These are phyloP conservation scores for Chrysanthemum makinoi DNA, from an alignment of 129 eudicot species.

Conservation along the genomic window DNA sequence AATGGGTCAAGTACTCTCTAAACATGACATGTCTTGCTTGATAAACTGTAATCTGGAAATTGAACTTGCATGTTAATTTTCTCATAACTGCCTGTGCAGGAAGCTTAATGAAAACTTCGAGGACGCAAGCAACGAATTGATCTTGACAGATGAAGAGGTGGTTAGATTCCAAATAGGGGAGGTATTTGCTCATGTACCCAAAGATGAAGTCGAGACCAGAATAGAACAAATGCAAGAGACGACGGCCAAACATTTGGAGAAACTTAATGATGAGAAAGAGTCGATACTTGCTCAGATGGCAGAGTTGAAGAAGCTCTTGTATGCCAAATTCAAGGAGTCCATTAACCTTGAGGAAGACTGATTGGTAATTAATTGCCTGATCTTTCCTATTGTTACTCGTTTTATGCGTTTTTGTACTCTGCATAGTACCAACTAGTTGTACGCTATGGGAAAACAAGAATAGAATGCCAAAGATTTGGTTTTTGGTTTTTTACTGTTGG, in stretches of 20 bases:
- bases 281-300: slow-evolving; percentile 79
- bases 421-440: not conserved
- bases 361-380: not conserved
- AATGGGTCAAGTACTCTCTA: too few species aligned
- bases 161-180: slow-evolving; percentile 97
- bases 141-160: slow-evolving; percentile 85
- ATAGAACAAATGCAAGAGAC: slow-evolving; percentile 74
- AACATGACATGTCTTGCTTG: too few species aligned
- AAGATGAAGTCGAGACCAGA: slow-evolving; percentile 82
- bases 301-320: slow-evolving; percentile 76
- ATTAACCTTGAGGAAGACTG: slow-evolving; percentile 94
- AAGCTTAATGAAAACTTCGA: slow-evolving; percentile 73
- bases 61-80: slow-evolving; percentile 10
- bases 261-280: slow-evolving; percentile 75
- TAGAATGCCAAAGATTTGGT: not conserved
- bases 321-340: slow-evolving; percentile 90
- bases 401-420: slow-evolving; percentile 15
- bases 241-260: slow-evolving; percentile 61
- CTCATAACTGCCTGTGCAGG: slow-evolving; percentile 37
- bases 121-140: slow-evolving; percentile 94
- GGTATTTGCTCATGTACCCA: slow-evolving; percentile 88
- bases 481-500: not conserved
- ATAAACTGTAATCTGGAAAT: not conserved
- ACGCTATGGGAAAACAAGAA: not conserved
- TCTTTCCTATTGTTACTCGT: not conserved